These are phyloP conservation scores for Scorias spongiosa DNA, from an alignment of 2,329 filamentous ascomycete species.

Conservation along the genomic window DNA sequence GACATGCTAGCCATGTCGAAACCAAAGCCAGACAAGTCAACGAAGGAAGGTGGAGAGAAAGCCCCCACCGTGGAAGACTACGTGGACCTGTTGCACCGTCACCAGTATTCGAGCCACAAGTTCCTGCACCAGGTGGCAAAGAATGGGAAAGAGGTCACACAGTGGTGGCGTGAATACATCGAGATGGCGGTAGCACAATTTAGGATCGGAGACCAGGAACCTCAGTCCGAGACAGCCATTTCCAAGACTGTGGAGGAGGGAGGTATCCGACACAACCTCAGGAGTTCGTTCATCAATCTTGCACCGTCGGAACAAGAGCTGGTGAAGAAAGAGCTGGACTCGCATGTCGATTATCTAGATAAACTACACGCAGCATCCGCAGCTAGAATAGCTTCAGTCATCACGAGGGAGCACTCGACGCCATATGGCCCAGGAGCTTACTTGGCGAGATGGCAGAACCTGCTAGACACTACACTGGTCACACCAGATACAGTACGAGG, in stretches of 20 bases:
- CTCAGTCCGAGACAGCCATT: conserved; percentile 8
- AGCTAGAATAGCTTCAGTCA: conserved; percentile 40
- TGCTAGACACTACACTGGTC: conserved; percentile 55
- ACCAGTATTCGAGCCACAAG: conserved; percentile 48
- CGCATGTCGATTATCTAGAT: conserved; percentile 45
- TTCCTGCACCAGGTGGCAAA: conserved; percentile 57
- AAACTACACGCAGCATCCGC: conserved; percentile 39
- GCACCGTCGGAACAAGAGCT: conserved; percentile 28
- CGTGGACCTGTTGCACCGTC: conserved; percentile 48
- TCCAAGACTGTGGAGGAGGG: conserved; percentile 23
- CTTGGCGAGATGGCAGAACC: conserved; percentile 54
- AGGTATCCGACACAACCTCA: conserved; percentile 27
- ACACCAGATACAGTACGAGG: conserved; percentile 43
- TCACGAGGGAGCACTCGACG: conserved; percentile 27
- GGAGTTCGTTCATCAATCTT: conserved; percentile 32
- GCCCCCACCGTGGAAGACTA: conserved; percentile 56
- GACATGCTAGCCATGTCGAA: conserved; percentile 50
- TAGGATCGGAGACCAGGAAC: conserved; percentile 16
- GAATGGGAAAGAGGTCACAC: conserved; percentile 50
- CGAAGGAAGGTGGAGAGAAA: conserved; percentile 14
- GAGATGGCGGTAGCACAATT: conserved; percentile 45
- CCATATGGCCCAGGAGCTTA: conserved; percentile 56
- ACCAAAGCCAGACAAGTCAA: conserved; percentile 10
- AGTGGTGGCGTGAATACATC: conserved; percentile 46
- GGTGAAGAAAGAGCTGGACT: conserved; percentile 40